Percentiles rank a stretch among this genome's conserved stretches.
Conservation (phyloP, 1,284 basidiomycete species). For the Athelia sp. region DNA sequence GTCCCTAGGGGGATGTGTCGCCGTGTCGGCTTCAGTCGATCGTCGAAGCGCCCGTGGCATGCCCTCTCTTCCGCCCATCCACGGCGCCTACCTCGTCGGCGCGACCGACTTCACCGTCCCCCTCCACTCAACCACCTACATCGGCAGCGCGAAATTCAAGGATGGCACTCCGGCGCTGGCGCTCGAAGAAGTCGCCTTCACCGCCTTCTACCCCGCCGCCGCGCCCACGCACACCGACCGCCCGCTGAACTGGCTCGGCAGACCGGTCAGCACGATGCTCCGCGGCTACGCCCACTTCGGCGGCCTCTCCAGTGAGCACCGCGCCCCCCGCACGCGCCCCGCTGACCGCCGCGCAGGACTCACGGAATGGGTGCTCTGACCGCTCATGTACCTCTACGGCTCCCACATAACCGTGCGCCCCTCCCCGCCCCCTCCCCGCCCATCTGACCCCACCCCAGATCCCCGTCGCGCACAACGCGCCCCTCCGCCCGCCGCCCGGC, state of each 20-base stretch:
- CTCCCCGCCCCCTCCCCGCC: background rate
- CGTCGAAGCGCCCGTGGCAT: conserved; percentile 12
- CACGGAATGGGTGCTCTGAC: conserved; percentile 42
- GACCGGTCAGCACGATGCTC: conserved; percentile 38
- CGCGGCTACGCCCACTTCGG: conserved; percentile 40
- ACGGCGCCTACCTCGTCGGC: conserved; percentile 47
- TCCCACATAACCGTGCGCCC: conserved; percentile 35
- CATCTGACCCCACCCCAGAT: conserved; percentile 30
- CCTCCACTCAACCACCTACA: conserved; percentile 27
- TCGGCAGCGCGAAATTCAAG: conserved; percentile 37
- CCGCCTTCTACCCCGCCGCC: conserved; percentile 54
- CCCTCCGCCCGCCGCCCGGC: conserved; percentile 39
- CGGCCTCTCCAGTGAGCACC: conserved; percentile 18
- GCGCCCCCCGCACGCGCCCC: background rate
- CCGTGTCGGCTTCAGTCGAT: too few relatives aligned
- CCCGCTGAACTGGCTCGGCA: conserved; percentile 42
- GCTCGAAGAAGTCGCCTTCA: conserved; percentile 54
- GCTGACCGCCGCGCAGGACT: conserved; percentile 20
- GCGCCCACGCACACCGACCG: conserved; percentile 3
- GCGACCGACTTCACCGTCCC: conserved; percentile 46
- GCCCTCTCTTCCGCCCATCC: conserved; percentile 37
- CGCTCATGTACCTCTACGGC: conserved; percentile 45
- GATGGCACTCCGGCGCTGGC: conserved; percentile 33
- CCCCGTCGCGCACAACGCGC: conserved; percentile 51
- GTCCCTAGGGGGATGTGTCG: too few relatives aligned